These are phyloP conservation scores for Micractinium sp. DNA, from an alignment of 139 green algal genomes.

Conservation along the genomic window DNA sequence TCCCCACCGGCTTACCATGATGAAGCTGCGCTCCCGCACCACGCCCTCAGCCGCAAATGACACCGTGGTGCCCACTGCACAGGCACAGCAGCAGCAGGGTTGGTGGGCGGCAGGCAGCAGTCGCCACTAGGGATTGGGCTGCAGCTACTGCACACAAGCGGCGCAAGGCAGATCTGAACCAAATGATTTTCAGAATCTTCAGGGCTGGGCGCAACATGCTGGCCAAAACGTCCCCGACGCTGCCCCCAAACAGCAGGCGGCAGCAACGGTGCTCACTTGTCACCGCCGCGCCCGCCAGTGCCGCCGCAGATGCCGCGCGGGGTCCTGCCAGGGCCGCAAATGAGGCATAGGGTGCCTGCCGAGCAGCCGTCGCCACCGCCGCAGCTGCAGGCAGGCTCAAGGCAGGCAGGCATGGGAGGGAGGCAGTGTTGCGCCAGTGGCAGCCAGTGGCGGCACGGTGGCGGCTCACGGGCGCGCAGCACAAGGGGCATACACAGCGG, in stretches of 20 bases:
- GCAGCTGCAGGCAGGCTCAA: not conserved
- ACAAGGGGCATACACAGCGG: not conserved
- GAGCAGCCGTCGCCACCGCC: slow-evolving; percentile 1
- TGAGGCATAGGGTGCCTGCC: slow-evolving; percentile 7
- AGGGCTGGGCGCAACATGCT: too few relatives aligned
- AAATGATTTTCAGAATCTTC: too few relatives aligned
- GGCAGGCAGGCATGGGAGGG: not conserved
- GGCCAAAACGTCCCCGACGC: not conserved
- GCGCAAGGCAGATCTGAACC: too few relatives aligned
- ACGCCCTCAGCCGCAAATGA: slow-evolving; percentile 16
- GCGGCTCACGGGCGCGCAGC: too few relatives aligned
- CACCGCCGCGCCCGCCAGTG: not conserved
- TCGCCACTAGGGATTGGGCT: too few relatives aligned
- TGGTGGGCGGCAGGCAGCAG: too few relatives aligned
- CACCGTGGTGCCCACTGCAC: slow-evolving; percentile 36
- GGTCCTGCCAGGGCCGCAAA: not conserved
- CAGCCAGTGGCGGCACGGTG: not conserved
- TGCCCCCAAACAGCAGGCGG: not conserved
- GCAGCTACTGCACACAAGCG: too few relatives aligned
- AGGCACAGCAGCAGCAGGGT: too few relatives aligned
- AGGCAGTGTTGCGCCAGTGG: not conserved
- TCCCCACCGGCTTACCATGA: too few relatives aligned
- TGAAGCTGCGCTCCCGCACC: slow-evolving; percentile 46
- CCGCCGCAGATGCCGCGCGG: not conserved
- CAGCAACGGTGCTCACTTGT: not conserved